Evolutionary conservation across 2,329 filamentous ascomycete genomes (phyloP).

Genomic region (Fusarium citri): DNA sequence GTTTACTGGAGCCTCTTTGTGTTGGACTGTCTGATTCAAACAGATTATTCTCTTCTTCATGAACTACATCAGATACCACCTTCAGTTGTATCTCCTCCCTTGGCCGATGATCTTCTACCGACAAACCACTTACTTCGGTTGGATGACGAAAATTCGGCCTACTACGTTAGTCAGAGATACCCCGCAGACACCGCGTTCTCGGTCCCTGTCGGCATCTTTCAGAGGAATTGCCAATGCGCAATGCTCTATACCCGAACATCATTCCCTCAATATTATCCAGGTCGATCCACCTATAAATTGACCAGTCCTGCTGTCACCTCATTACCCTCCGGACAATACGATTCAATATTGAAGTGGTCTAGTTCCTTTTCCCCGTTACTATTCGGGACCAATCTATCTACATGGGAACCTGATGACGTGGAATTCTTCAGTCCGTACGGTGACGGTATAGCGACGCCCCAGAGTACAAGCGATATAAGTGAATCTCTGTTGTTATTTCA

Average conservation of each 20-base stretch:
- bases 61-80: conserved; percentile 51
- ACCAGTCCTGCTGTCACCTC: neutral
- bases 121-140: conserved; percentile 50
- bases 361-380: neutral
- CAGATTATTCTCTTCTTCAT: conserved; percentile 47
- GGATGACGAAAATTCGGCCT: conserved; percentile 31
- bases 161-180: conserved; percentile 38
- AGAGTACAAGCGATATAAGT: neutral
- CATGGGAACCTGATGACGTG: neutral
- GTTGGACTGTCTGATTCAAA: conserved; percentile 53
- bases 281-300: neutral
- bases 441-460: neutral
- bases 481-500: neutral
- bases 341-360: neutral
- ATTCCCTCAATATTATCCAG: conserved; percentile 17
- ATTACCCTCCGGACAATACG: neutral
- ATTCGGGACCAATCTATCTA: neutral
- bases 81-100: conserved; percentile 34
- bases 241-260: conserved; percentile 48
- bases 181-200: conserved; percentile 44
- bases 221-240: conserved; percentile 51
- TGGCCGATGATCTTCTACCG: conserved; percentile 50
- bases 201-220: conserved; percentile 50
- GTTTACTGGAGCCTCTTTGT: conserved; percentile 59
- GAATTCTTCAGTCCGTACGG: neutral